These are phyloP conservation scores for Apiospora saccharicola DNA, from an alignment of 2,329 filamentous ascomycete species.

Conservation along the genomic window DNA sequence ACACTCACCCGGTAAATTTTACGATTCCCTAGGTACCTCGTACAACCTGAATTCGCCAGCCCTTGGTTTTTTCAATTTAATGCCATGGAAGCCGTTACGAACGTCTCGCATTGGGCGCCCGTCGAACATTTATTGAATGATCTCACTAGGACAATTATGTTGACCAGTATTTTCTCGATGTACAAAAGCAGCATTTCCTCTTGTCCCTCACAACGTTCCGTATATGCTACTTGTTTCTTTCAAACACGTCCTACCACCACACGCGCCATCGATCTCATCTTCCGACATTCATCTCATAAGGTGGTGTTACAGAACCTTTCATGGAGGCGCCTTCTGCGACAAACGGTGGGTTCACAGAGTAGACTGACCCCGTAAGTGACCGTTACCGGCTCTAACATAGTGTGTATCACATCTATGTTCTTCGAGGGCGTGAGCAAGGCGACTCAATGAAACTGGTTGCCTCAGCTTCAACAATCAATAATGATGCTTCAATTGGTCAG, in stretches of 20 bases:
- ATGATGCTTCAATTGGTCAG: neutral
- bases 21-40: neutral
- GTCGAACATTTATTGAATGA: neutral
- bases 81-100: neutral
- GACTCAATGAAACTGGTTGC: neutral
- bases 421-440: conserved; percentile 4
- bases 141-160: neutral
- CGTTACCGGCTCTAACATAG: neutral
- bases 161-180: neutral
- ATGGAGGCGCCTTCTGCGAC: neutral
- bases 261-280: conserved; percentile 12
- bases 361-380: neutral
- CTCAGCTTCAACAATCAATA: neutral
- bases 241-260: neutral
- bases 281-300: neutral
- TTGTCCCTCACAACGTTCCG: neutral
- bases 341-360: neutral
- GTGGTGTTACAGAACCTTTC: neutral
- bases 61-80: neutral
- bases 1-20: neutral
- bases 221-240: neutral
- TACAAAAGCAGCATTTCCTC: neutral
- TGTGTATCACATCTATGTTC: neutral
- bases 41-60: neutral
- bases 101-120: neutral